Base-by-base conservation (phyloP, 2,329 filamentous ascomycete species). In the Gnomoniopsis smithogilvyi region DNA sequence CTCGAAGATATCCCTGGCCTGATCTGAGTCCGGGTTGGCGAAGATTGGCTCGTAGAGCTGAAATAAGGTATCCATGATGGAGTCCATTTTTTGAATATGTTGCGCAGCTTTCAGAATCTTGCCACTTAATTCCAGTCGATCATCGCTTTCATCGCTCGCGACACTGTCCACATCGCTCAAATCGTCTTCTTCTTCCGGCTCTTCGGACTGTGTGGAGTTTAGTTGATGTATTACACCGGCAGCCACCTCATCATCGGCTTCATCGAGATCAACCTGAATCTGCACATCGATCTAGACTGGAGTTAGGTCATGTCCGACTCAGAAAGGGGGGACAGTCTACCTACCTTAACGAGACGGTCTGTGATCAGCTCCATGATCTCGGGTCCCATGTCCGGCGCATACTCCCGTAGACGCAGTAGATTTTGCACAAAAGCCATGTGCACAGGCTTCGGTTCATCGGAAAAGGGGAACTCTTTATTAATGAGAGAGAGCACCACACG, bases 211-310 rank as follows among this genome's bases (percentile, higher is more conserved):
- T 11, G 60, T 33, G 22, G 57, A 36, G 36, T 56, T 48, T 19
- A 82, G 72, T 53, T 80, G 83, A 69, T 80, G 79, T 53, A 90
- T 80, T 19, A 94, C 84, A 55, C 87, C 85, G 24, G 92, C 86
- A 56, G 92, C 90, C 11, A 92, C 81, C 57, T 96, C 91, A 63
- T 98, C 94, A 63, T 97, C 94, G 62, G 96, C 78, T 66, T 98
- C 93, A 63, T 98, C 92, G 67, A 98, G 78, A 68, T 98, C 93
- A 52, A 93, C 84, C 73, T 97, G 94, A 73, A 98, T 95, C 70
- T 97, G 91, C 1, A 96, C 92, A 70, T 99, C 95, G 60, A 98
- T 91, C 74, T 62, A 24, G 15, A 47, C 19, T 3, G 30, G n/a
- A 45, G 45, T 62, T 26, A 62, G 60, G 57, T n/a, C 11, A 41